A percentile compares a stretch with the other conserved stretches of the same genome.
phyloP scores from a whole-genome alignment of 306 rosid genomes.

The Nissolia schottii region DNA sequence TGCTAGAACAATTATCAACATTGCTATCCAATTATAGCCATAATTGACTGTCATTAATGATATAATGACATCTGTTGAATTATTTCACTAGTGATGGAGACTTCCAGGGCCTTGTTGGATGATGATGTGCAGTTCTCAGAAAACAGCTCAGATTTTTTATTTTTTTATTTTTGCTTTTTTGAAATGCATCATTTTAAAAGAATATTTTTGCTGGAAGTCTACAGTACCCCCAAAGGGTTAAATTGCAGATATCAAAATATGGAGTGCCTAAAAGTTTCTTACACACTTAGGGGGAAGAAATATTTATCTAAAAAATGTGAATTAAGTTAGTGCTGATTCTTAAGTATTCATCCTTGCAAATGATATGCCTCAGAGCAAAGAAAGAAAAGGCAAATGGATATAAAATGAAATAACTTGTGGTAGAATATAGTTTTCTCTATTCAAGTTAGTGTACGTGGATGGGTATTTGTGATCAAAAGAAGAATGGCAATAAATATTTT shows the following conservation, averaged over 20 bases:
- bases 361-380: neutral
- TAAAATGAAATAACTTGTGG: neutral
- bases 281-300: no score
- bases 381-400: neutral
- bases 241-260: no score
- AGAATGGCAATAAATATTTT: neutral
- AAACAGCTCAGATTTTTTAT: neutral
- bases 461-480: neutral
- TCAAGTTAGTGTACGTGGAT: neutral
- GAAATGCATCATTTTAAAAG: neutral
- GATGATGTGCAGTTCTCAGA: neutral
- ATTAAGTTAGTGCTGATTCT: neutral
- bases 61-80: slow-evolving; percentile 21
- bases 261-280: no score
- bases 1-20: neutral
- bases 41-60: slow-evolving; percentile 7
- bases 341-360: neutral
- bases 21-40: slow-evolving; percentile 16
- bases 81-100: slow-evolving; percentile 16
- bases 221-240: no score
- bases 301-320: neutral
- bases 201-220: neutral
- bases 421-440: neutral
- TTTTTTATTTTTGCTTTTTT: neutral
- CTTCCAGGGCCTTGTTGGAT: slow-evolving; percentile 1